Evolutionary conservation across 164 flowering plant species (phyloP).

Genomic region (Macadamia integrifolia): DNA sequence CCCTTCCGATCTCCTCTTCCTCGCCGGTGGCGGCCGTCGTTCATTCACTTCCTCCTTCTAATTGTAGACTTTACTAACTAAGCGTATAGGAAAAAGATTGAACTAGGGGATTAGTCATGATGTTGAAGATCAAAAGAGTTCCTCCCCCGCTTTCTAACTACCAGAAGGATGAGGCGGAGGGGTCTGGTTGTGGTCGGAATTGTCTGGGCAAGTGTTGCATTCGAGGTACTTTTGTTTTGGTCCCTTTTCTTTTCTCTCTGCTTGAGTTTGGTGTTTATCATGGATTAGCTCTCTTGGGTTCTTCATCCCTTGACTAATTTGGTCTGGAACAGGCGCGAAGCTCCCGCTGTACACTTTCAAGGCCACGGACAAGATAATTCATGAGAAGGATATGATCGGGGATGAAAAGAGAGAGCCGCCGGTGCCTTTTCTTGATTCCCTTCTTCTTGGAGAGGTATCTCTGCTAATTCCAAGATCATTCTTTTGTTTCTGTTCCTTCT

Average conservation of each 20-base stretch:
- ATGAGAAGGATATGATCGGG: slow-evolving; percentile 2
- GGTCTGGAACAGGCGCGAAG: slow-evolving; percentile 30
- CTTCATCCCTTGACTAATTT: neutral
- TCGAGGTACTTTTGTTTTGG: slow-evolving; percentile 31
- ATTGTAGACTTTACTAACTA: no score
- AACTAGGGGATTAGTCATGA: slow-evolving; percentile 4
- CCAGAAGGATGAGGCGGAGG: slow-evolving; percentile 43
- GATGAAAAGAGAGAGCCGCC: slow-evolving; percentile 10
- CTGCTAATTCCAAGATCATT: neutral
- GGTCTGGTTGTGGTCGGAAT: slow-evolving; percentile 60
- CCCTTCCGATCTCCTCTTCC: slow-evolving; percentile 77
- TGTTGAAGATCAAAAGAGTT: slow-evolving; percentile 73
- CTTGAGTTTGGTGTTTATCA: neutral
- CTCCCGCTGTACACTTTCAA: slow-evolving; percentile 46
- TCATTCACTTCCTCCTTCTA: neutral
- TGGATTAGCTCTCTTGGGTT: neutral
- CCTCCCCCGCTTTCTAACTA: slow-evolving; percentile 70
- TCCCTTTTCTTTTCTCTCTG: neutral
- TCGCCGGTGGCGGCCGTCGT: slow-evolving; percentile 53
- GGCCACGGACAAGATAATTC: slow-evolving; percentile 12
- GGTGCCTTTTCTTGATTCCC: slow-evolving; percentile 23
- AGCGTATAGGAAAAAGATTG: neutral
- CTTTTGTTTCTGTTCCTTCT: neutral
- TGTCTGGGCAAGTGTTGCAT: slow-evolving; percentile 64
- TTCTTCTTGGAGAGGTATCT: slow-evolving; percentile 28